These are phyloP conservation scores for Zea luxurians DNA, from an alignment of 176 grass and related monocot genomes.

Conservation along the genomic window DNA sequence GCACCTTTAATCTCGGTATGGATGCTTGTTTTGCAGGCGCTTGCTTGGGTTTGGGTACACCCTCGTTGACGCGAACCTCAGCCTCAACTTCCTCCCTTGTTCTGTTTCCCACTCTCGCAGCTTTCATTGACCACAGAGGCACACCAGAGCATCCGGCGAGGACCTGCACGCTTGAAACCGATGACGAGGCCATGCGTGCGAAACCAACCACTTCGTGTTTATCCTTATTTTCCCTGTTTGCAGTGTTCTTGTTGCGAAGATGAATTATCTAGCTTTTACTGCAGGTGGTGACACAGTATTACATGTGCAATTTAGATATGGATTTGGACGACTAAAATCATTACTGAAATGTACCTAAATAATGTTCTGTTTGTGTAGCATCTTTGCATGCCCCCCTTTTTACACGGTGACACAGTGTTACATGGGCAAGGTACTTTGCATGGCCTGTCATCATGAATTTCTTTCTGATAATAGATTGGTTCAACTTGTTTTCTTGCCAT, in stretches of 20 bases:
- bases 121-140: constrained; percentile 96
- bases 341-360: no score
- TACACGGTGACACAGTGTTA: neutral
- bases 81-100: neutral
- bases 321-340: no score
- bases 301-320: no score
- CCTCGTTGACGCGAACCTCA: neutral
- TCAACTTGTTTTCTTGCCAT: neutral
- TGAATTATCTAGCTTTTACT: no score
- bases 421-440: no score
- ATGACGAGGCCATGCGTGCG: constrained; percentile 73
- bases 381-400: no score
- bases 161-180: constrained; percentile 87
- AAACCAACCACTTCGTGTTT: neutral
- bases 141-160: constrained; percentile 77
- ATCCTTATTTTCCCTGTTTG: no score
- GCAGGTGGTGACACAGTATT: no score
- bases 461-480: neutral
- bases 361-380: no score
- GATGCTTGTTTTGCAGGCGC: no score
- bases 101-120: constrained; percentile 22
- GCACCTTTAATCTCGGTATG: constrained; percentile 86
- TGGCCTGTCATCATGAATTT: neutral
- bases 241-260: no score
- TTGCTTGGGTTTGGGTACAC: neutral